Base-by-base conservation (phyloP, 2,329 filamentous ascomycete genomes). In the Grosmannia serpens region DNA sequence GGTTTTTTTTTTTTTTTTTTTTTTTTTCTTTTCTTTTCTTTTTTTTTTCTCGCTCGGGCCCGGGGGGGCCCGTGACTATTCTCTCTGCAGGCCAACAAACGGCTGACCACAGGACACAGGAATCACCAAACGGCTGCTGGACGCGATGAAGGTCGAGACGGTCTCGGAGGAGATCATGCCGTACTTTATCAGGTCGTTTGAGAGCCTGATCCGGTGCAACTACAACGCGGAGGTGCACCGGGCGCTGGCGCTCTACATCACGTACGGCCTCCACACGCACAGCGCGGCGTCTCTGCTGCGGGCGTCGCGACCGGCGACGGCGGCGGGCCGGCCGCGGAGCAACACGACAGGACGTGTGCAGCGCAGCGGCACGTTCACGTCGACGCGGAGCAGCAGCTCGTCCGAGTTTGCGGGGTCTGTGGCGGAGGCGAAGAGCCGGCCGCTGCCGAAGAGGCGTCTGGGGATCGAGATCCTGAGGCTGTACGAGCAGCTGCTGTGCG, bases 211-310 rank as follows among this genome's bases (percentile, higher is more conserved):
- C 33, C 86, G 85, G 62, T 88, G 85, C 62, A 92, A 88, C 65
- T 82, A 91, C 64, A 91, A 87, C 56, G 86, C 88, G 20, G 90
- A 96, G 69, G 85, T 92, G 29, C 85, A 96, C 67, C 84, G 92
- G 41, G 89, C 90, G 2, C 75, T 99, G 50, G 89, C 94, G 2
- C 79, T 97, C 26, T 97, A 95, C 68, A 88, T 99, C 63, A 96
- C 92, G 0, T 99, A 94, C 69, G 87, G 90, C 7, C 83, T 96
- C 62, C 91, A 96, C 67, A 41, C 55, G 10, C 62, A 61, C 1
- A 27, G 41, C 1, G 74, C 77, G 1, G 74, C 79, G 0, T 65
- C 75, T 0, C 64, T 75, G 26, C 70, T 79, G 11, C 76, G 82
- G 53, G 82, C 79, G 1, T 78, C 81, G 0, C 80, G 74, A 62